phyloP scores from a whole-genome alignment of 257 asterid species.

The Eustoma russellianum region DNA sequence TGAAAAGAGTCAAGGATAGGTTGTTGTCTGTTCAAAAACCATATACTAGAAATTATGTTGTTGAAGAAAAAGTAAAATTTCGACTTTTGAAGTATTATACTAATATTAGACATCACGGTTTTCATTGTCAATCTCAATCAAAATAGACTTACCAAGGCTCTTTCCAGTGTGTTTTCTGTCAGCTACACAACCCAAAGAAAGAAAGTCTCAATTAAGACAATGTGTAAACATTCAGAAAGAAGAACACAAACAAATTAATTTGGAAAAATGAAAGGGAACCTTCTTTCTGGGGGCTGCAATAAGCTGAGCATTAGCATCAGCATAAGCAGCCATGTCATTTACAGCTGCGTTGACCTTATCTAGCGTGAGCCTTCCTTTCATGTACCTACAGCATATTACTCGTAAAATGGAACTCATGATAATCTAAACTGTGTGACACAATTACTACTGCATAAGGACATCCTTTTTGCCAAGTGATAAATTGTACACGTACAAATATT shows the following conservation, averaged over 20 bases:
- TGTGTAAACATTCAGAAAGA: too few relatives aligned
- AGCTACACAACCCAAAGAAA: conserved; percentile 46
- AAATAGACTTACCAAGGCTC: conserved; percentile 61
- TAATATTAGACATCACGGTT: too few relatives aligned
- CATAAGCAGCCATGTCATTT: conserved; percentile 72
- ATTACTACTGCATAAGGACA: background rate
- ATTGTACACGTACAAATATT: background rate
- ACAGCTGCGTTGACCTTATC: conserved; percentile 91
- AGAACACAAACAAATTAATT: conserved; percentile 10
- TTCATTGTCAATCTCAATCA: too few relatives aligned
- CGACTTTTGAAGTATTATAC: too few relatives aligned
- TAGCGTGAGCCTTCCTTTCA: conserved; percentile 89
- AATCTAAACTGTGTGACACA: too few relatives aligned
- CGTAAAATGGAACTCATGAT: conserved; percentile 4
- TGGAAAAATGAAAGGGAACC: conserved; percentile 24
- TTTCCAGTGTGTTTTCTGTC: conserved; percentile 66
- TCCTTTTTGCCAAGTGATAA: background rate
- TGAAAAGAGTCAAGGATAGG: too few relatives aligned
- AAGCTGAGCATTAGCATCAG: conserved; percentile 87
- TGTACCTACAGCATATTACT: conserved; percentile 50
- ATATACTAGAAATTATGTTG: too few relatives aligned
- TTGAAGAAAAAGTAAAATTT: too few relatives aligned
- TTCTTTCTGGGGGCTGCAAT: conserved; percentile 74
- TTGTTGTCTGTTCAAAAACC: too few relatives aligned
- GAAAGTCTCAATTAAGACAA: background rate